phyloP scores from a whole-genome alignment of 768 basidiomycete species.

The Lyophyllum shimeji region DNA sequence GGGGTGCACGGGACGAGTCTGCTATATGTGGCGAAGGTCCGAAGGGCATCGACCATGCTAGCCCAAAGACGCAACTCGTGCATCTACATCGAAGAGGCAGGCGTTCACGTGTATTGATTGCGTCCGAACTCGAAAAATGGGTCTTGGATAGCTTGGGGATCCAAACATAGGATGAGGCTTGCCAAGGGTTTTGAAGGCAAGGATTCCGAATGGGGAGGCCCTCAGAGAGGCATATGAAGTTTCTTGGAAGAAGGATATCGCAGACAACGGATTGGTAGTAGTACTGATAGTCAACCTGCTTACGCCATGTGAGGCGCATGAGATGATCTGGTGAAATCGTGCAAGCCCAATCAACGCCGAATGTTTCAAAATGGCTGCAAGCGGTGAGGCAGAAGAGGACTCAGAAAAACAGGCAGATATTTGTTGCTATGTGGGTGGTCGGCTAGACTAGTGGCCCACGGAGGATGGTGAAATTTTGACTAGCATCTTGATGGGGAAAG shows the following conservation, averaged over 20 bases:
- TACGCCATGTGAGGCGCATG: background rate
- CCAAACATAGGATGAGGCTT: background rate
- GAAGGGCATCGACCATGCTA: background rate
- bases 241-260: background rate
- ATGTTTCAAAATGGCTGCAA: background rate
- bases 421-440: background rate
- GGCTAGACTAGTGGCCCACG: background rate
- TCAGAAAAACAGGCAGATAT: no score
- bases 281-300: background rate
- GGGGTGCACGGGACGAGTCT: constrained; percentile 1
- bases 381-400: no score
- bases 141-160: background rate
- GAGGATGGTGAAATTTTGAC: background rate
- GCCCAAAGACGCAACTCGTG: background rate
- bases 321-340: background rate
- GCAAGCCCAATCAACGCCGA: constrained; percentile 4
- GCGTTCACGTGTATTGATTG: background rate
- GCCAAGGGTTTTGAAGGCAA: background rate
- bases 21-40: background rate
- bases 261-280: background rate
- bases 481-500: background rate
- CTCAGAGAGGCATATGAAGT: background rate
- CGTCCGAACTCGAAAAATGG: background rate
- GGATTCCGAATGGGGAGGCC: background rate
- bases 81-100: background rate